Evolutionary conservation across 768 basidiomycete genomes (phyloP), one percentile per base, ranked within the genome.

Genomic region (Trametes cingulata): DNA sequence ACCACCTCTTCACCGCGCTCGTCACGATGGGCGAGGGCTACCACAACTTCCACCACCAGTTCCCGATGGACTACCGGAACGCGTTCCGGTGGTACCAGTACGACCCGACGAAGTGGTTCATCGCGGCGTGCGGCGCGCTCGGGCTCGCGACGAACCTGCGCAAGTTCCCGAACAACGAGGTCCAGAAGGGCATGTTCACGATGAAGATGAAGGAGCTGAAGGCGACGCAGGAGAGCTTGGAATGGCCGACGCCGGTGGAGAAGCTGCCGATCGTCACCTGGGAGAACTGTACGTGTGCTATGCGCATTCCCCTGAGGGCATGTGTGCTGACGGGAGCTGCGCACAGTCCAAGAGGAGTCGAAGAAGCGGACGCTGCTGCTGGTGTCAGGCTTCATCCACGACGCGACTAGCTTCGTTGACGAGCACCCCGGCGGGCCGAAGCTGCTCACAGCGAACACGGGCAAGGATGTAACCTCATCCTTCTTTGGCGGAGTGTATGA

Each of bases 31-130:
- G 95, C 56, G 95, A 97, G 74, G 95, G 95, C 17, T 97, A 97
- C 78, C 95, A 97, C 80, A 97, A 97, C 76, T 96, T 95, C 85
- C 95, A 97, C 77, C 95, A 97, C 71, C 86, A 87, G 70, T 96
- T 96, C 84, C 95, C 95, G 12, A 93, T 93, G 91, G 95, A 97
- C 74, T 97, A 94, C 78, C 85, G 94, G 22, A 95, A 95, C 69
- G 94, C 95, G 58, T 93, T 96, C 80, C 92, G 81, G 74, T 93
- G 91, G 91, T 91, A 90, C 74, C 91, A 93, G 70, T 93, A 93
- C 69, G 91, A 93, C 71, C 93, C 91, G 10, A 93, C 91, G 29
- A 93, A 93, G 73, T 95, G 93, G 93, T 90, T 93, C 78, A 95
- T 93, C 75, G 81, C 78, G 75, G 74, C 74, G 10, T 82, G 81